Base-by-base conservation (phyloP, 352 stramenopile species). In the Phytophthora citricola region DNA sequence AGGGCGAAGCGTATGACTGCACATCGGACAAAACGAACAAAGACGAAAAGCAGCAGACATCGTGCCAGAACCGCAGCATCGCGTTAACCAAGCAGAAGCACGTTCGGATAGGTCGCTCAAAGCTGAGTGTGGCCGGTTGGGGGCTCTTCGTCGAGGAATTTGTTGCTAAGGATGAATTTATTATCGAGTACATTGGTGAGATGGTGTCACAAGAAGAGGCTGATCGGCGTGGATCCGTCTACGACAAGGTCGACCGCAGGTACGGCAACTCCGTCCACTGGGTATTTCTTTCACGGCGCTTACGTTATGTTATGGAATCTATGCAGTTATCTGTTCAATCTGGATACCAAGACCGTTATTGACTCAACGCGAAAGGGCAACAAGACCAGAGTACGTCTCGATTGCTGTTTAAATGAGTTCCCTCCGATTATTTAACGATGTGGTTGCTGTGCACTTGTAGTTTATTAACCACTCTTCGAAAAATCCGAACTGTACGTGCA, bases 171-270 rank as follows among this genome's bases (percentile, higher is more conserved):
- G 92, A 96, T 32, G 91, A 98, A 58, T 98, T 98, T 64, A 82
- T 99, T 34, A 84, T 93, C 61, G 94, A 98, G 69, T 99, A 99
- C 74, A 87, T 97, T 47, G 97, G 97, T 24, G 97, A 99, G 57
- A 85, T 97, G 73, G 88, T 98, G 6, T 87, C 90, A 14, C 92
- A 98, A 53, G 66, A 93, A 55, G 96, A 98, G 61, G 91, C 93
- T 10, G 93, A 98, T 73, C 77, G 92, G 10, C 83, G 95, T 49
- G 92, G 92, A 12, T 59, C 63, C 10, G 84, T 98, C 17, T 97
- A 98, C 64, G 91, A 97, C 72, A 94, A 93, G 58, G 71, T 90
- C 47, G 91, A 97, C 36, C 73, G 85, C 45, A 94, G 83, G 78
- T 87, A 68, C 38, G 34, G 47, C 40, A 11, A 32, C 40, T 22